A percentile compares a stretch with the other conserved stretches of the same genome.
These are phyloP conservation scores for Tausonia pullulans DNA, from an alignment of 1,284 basidiomycete species.

Conservation along the genomic window DNA sequence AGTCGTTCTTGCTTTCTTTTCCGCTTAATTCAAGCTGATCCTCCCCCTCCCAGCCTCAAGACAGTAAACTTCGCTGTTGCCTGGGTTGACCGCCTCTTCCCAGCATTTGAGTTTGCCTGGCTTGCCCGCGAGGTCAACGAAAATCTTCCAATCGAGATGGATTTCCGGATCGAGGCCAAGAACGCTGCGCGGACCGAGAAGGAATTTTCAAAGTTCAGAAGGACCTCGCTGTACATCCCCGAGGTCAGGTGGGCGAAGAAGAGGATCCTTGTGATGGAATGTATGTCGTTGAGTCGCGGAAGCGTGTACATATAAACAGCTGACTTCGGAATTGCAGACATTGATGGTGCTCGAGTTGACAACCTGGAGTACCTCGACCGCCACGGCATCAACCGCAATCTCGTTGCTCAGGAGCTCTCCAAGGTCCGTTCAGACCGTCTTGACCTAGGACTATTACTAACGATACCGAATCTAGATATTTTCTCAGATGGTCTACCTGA, in stretches of 20 bases:
- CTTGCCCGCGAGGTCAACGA: slow-evolving; percentile 83
- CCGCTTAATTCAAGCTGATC: neutral
- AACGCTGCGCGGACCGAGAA: slow-evolving; percentile 62
- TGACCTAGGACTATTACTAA: neutral
- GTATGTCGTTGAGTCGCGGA: slow-evolving; percentile 16
- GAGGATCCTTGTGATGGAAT: slow-evolving; percentile 90
- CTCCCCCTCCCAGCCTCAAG: slow-evolving; percentile 14
- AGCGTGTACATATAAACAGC: neutral
- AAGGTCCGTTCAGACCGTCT: slow-evolving; percentile 25
- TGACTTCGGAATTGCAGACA: slow-evolving; percentile 26
- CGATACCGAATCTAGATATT: slow-evolving; percentile 47
- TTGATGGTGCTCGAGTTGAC: slow-evolving; percentile 78
- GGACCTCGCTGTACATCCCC: slow-evolving; percentile 78
- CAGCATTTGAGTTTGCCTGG: slow-evolving; percentile 75
- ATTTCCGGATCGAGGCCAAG: slow-evolving; percentile 68
- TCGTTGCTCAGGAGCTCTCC: slow-evolving; percentile 79
- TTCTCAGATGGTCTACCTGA: slow-evolving; percentile 89
- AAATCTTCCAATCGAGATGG: slow-evolving; percentile 85
- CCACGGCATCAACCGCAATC: slow-evolving; percentile 83
- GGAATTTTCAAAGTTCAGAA: slow-evolving; percentile 54
- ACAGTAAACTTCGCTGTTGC: slow-evolving; percentile 43
- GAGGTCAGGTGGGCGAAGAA: slow-evolving; percentile 71
- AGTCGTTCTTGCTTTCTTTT: neutral
- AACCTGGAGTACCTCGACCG: slow-evolving; percentile 73
- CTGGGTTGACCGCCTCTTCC: slow-evolving; percentile 73